Evolutionary conservation across 2,329 filamentous ascomycete species (phyloP), one percentile per base, ranked within the genome.

Genomic region (Fusarium denticulatum): DNA sequence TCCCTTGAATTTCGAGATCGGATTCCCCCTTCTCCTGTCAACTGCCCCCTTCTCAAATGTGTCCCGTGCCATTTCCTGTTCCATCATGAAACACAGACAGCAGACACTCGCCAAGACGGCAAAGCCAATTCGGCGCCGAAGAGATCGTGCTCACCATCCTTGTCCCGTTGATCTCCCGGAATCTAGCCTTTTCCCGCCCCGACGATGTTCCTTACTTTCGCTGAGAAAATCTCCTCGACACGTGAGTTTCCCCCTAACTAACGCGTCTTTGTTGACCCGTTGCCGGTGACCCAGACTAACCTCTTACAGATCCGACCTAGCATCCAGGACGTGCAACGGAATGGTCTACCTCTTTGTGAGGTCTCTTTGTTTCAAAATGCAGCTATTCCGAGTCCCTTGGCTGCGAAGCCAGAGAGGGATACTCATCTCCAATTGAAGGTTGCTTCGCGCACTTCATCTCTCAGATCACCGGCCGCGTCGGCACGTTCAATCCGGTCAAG

Each of bases 121-220:
- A 43, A 63, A 63, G 49, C 37, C 57, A 14, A 39, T 32, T 46
- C 55, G 64, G 18, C 67, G 67, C 24, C 67, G 67, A 45, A n/a
- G 49, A 24, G 45, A 64, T 20, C 36, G 65, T 6, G n/a, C 40
- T 34, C 40, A 39, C 9, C 50, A 36, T n/a, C 36, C 40, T 20
- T 70, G 60, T 28, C 59, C 16, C 4, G 59, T 13, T 45, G 52
- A 59, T 36, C 22, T n/a, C 16, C 36, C 46, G 12, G 67, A 70
- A 7, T 30, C 66, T 10, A 65, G 30, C 15, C 24, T 69, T 70
- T 69, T 69, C 52, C 67, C 30, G n/a, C 67, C 67, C 46, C 67
- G 59, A 26, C 52, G 67, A 14, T 69, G 59, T 42, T 59, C 67
- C 7, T 10, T 39, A 7, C 64, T 70, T 22, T 7, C 43, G 1